Conservation (phyloP, 1,139 yeast species). For the Yamadazyma friedrichii region DNA sequence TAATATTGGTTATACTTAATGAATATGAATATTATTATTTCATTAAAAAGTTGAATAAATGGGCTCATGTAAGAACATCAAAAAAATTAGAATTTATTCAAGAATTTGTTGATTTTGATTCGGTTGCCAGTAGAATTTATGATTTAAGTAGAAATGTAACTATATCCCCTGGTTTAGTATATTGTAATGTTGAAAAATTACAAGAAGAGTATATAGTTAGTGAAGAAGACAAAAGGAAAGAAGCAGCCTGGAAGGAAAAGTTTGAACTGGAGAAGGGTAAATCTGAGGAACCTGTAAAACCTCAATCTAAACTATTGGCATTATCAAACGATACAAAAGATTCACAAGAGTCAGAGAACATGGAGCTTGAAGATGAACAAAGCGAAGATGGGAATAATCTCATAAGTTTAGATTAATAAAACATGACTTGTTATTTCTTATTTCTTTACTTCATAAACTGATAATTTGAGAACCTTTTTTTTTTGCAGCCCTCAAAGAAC, state of each 20-base stretch:
- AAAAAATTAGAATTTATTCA: conserved; percentile 10
- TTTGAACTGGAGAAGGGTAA: not conserved
- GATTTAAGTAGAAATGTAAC: conserved; percentile 5
- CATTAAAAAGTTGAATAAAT: conserved; percentile 14
- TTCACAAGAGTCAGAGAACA: not conserved
- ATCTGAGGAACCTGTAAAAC: not conserved
- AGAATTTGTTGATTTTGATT: conserved; percentile 10
- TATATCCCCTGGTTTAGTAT: conserved; percentile 10
- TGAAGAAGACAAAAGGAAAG: not conserved
- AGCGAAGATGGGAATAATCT: not conserved
- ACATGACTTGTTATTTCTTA: not conserved
- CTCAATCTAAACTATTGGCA: not conserved
- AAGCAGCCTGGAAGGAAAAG: not conserved
- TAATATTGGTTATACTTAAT: conserved; percentile 29
- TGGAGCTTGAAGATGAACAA: not conserved
- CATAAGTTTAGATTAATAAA: not conserved
- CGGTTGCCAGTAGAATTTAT: conserved; percentile 5
- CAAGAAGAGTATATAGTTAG: conserved; percentile 1
- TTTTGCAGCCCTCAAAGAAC: conserved; percentile 4
- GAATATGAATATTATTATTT: conserved; percentile 29
- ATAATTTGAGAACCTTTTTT: not conserved
- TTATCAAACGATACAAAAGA: not conserved
- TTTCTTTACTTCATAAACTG: not conserved
- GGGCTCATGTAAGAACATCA: conserved; percentile 18
- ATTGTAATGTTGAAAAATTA: conserved; percentile 11